phyloP scores from a whole-genome alignment of 768 basidiomycete genomes.

The Cystobasidium onofrii region DNA sequence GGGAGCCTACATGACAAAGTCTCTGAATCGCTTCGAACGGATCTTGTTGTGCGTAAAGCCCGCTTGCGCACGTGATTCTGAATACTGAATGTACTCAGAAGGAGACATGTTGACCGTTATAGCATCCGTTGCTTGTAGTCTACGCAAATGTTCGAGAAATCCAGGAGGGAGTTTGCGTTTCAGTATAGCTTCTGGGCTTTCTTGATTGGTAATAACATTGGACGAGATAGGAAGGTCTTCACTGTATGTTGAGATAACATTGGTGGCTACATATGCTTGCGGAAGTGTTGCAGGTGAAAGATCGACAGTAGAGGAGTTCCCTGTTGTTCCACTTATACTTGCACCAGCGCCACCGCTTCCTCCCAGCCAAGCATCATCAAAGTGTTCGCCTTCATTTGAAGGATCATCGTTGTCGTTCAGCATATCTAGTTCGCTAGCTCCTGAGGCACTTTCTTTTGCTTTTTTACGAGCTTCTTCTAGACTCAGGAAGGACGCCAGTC shows the following conservation, averaged over 20 bases:
- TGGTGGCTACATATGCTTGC: not conserved
- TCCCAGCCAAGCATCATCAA: slow-evolving; percentile 12
- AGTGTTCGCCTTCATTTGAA: not conserved
- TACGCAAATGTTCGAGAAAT: slow-evolving; percentile 11
- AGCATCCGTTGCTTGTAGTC: slow-evolving; percentile 5
- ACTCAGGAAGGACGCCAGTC: slow-evolving; percentile 4
- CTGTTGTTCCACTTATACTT: not conserved
- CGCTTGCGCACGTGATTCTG: slow-evolving; percentile 20
- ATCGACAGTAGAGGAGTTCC: not conserved
- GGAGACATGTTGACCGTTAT: slow-evolving; percentile 5
- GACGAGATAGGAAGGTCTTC: not conserved
- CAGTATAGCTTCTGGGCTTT: not conserved
- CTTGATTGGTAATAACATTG: not conserved
- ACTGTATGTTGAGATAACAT: not conserved
- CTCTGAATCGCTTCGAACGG: slow-evolving; percentile 11
- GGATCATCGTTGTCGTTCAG: slow-evolving; percentile 1
- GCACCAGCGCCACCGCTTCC: not conserved
- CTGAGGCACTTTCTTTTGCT: slow-evolving; percentile 17
- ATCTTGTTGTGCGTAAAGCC: slow-evolving; percentile 1
- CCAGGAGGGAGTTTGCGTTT: not conserved
- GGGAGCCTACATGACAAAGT: slow-evolving; percentile 4
- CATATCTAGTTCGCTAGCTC: slow-evolving; percentile 18
- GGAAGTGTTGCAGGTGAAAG: slow-evolving; percentile 5
- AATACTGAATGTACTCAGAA: slow-evolving; percentile 20
- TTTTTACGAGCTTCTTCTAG: slow-evolving; percentile 19